A percentile compares a stretch with the other conserved stretches of the same genome.
Conservation (phyloP, 176 grass and related monocot species). For the Musa schizocarpa region DNA sequence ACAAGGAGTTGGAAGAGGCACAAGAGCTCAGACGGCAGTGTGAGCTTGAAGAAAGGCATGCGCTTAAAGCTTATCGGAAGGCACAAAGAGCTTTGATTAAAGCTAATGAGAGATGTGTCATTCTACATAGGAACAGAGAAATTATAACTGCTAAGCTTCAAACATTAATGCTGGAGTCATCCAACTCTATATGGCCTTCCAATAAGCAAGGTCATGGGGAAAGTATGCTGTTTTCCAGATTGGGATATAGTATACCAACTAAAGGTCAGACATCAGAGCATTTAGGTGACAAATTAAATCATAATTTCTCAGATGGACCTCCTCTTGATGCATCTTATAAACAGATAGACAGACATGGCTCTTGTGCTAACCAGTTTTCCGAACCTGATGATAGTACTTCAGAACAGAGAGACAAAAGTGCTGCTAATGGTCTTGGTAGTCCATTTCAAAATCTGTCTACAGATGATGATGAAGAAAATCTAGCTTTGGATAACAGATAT, state of each 20-base stretch:
- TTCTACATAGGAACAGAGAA: conserved; percentile 75
- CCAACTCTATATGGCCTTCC: conserved; percentile 27
- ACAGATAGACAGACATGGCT: conserved; percentile 40
- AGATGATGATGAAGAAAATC: conserved; percentile 45
- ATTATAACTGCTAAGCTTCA: conserved; percentile 51
- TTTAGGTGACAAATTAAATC: conserved; percentile 36
- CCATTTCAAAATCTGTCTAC: conserved; percentile 24
- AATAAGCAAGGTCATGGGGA: conserved; percentile 13
- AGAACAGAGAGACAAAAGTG: conserved; percentile 39
- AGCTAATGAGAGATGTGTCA: conserved; percentile 75
- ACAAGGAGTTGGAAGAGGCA: conserved; percentile 77
- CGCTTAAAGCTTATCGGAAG: conserved; percentile 76
- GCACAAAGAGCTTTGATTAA: conserved; percentile 74
- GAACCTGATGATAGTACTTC: conserved; percentile 34
- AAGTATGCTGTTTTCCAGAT: neutral
- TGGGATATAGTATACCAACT: conserved; percentile 25
- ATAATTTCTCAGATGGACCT: conserved; percentile 26
- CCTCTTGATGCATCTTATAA: conserved; percentile 28
- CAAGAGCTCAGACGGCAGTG: conserved; percentile 64
- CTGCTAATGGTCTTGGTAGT: conserved; percentile 25
- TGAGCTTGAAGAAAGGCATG: conserved; percentile 81
- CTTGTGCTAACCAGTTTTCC: conserved; percentile 23
- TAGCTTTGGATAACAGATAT: conserved; percentile 16
- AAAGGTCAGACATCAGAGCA: conserved; percentile 37
- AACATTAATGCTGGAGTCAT: conserved; percentile 49